Base-by-base conservation (phyloP, 2,329 filamentous ascomycete genomes). In the Clarireedia paspali region DNA sequence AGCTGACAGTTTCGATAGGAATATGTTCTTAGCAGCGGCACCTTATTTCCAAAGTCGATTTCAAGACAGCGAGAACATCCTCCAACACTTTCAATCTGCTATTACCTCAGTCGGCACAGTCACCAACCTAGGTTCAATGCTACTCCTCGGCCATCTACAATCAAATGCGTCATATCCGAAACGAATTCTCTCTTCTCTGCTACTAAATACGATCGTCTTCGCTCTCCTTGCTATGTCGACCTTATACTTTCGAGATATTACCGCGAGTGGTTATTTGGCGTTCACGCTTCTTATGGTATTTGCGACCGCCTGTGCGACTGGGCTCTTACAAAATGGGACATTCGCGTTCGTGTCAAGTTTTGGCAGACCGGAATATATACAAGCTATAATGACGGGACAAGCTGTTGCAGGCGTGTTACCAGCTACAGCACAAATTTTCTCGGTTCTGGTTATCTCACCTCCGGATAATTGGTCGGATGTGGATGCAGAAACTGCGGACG, bases 11-110 rank as follows among this genome's bases (percentile, higher is more conserved):
- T 17, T 42, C 48, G 23, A 54, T 63, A 92, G 90, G 90, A 97
- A 97, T 75, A 96, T 96, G 92, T 96, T 97, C 71, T 82, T 97
- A 64, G 92, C 94, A 47, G 91, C 92, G 7, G 89, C 90, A 1
- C 90, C 92, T 4, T 97, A 97, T 76, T 96, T 97, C 73, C 84
- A 91, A 67, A 78, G 77, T 50, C 89, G 92, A 63, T 95, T 97
- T 71, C 74, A 79, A 47, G 77, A 79, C 58, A 82, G 85, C 68
- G 74, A 82, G 53, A 88, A 83, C 78, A 85, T 95, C 56, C 78
- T 85, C 38, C 77, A 82, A 60, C 89, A 91, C 75, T 97, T 95
- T 74, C 92, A 96, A 70, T 87, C 92, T 10, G 85, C 89, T 57
- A 92, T 97, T 68, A 80, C 95, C 57, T 88, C 90, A 36, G 86